Percentiles rank a stretch among this genome's conserved stretches.
phyloP scores from a whole-genome alignment of 2,329 filamentous ascomycete species.

The Seiridium unicorne region DNA sequence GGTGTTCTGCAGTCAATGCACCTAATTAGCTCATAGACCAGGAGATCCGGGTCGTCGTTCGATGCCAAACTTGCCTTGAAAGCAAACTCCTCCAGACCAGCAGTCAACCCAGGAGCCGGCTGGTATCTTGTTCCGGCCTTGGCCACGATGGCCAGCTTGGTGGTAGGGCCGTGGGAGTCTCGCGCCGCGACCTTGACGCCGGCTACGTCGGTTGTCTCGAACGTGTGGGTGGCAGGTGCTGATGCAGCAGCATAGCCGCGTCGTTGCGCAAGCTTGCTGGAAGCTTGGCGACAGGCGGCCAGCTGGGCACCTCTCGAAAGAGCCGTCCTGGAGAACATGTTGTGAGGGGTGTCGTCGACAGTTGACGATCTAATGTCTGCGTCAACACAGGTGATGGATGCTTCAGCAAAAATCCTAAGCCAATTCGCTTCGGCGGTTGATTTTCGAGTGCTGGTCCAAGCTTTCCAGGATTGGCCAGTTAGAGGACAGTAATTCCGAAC shows the following conservation, averaged over 20 bases:
- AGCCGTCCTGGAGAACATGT: constrained; percentile 63
- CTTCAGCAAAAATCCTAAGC: constrained; percentile 6
- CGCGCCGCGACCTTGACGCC: constrained; percentile 92
- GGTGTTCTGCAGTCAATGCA: constrained; percentile 64
- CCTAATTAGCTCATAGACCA: constrained; percentile 45
- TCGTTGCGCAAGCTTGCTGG: constrained; percentile 50
- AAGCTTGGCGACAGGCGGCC: constrained; percentile 55
- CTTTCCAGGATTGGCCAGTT: too few species aligned
- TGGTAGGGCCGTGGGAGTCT: constrained; percentile 84
- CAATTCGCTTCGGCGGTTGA: not conserved
- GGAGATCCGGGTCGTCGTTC: not conserved
- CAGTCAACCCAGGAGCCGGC: constrained; percentile 82
- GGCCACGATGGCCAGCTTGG: constrained; percentile 85
- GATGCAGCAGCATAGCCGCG: constrained; percentile 53
- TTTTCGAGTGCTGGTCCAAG: not conserved
- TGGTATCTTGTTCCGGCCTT: constrained; percentile 96
- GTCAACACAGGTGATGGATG: constrained; percentile 20
- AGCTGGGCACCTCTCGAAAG: constrained; percentile 58
- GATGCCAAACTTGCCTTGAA: constrained; percentile 69
- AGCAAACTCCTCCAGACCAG: constrained; percentile 90
- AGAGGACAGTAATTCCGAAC: too few species aligned
- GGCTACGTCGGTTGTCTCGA: constrained; percentile 80
- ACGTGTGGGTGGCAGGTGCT: constrained; percentile 69
- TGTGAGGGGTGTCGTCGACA: constrained; percentile 54
- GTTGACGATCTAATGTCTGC: constrained; percentile 44